phyloP scores from a whole-genome alignment of 2,329 filamentous ascomycete species.

The Trichothecium roseum region DNA sequence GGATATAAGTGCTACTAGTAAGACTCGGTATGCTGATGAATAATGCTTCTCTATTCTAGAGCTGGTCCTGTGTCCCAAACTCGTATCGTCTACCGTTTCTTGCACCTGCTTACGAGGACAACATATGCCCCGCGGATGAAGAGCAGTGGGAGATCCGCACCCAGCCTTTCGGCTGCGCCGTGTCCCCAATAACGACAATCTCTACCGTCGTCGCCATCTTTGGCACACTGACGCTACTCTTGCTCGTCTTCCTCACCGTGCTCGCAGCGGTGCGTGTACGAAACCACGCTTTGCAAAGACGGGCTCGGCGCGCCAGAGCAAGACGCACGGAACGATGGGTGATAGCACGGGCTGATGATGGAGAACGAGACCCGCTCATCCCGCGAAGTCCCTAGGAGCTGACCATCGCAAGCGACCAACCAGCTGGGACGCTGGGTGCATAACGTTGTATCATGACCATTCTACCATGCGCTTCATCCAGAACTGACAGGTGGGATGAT shows the following conservation, averaged over 20 bases:
- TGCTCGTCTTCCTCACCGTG: conserved; percentile 13
- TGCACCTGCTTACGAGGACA: conserved; percentile 37
- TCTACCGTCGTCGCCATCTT: conserved; percentile 15
- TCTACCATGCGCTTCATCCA: conserved; percentile 37
- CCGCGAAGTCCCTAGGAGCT: no score
- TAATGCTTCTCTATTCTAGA: conserved; percentile 20
- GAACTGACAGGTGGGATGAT: conserved; percentile 85
- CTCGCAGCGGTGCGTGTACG: conserved; percentile 11
- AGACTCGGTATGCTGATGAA: not conserved
- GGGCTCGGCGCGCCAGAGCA: no score
- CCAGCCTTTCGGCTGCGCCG: conserved; percentile 22
- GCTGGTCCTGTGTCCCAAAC: conserved; percentile 45
- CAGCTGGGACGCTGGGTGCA: no score
- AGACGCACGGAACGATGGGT: not conserved
- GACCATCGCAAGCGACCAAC: not conserved
- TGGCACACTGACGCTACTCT: conserved; percentile 15
- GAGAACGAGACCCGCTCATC: conserved; percentile 1
- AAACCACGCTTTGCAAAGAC: no score
- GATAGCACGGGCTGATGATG: conserved; percentile 2
- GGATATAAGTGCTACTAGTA: no score
- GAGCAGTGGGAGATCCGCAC: conserved; percentile 28
- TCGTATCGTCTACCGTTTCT: conserved; percentile 31
- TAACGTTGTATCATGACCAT: not conserved
- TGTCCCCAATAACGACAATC: conserved; percentile 23
- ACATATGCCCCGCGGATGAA: conserved; percentile 41